Percentiles rank a stretch among this genome's conserved stretches.
phyloP scores from a whole-genome alignment of 192 early-diverging fungal genomes.

The Dissophora ornata region DNA sequence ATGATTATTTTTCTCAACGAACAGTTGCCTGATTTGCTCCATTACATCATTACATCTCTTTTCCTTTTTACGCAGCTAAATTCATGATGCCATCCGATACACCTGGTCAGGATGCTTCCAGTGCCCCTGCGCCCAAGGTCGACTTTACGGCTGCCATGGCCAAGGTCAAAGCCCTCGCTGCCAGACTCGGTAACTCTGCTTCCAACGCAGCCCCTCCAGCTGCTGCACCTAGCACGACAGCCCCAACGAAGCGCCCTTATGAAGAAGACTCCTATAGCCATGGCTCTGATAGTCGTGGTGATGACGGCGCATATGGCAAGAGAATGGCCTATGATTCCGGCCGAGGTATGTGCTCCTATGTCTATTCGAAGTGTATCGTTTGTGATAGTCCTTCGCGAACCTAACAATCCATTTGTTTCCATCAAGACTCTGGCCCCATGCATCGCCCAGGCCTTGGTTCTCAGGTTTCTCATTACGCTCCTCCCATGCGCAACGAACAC shows the following conservation, averaged over 20 bases:
- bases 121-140: conserved; percentile 52
- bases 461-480: conserved; percentile 50
- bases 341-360: conserved; percentile 30
- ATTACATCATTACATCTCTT: too few relatives aligned
- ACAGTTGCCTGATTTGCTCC: too few relatives aligned
- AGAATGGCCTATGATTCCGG: conserved; percentile 57
- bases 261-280: conserved; percentile 38
- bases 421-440: conserved; percentile 43
- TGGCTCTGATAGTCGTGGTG: conserved; percentile 27
- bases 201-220: conserved; percentile 28
- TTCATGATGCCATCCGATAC: conserved; percentile 55
- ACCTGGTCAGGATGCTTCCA: conserved; percentile 52
- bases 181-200: conserved; percentile 65
- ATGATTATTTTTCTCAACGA: too few relatives aligned
- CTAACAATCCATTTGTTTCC: not conserved
- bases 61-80: conserved; percentile 3
- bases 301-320: conserved; percentile 50
- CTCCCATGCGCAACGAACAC: conserved; percentile 44
- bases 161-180: conserved; percentile 84
- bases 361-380: conserved; percentile 1
- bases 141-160: conserved; percentile 76
- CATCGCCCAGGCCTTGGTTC: conserved; percentile 43
- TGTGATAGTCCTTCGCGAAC: not conserved
- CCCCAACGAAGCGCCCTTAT: conserved; percentile 34
- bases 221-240: conserved; percentile 34